A percentile compares a stretch with the other conserved stretches of the same genome.
Evolutionary conservation across 345 rosid genomes (phyloP).

Genomic region (Xanthoceras sorbifolium): DNA sequence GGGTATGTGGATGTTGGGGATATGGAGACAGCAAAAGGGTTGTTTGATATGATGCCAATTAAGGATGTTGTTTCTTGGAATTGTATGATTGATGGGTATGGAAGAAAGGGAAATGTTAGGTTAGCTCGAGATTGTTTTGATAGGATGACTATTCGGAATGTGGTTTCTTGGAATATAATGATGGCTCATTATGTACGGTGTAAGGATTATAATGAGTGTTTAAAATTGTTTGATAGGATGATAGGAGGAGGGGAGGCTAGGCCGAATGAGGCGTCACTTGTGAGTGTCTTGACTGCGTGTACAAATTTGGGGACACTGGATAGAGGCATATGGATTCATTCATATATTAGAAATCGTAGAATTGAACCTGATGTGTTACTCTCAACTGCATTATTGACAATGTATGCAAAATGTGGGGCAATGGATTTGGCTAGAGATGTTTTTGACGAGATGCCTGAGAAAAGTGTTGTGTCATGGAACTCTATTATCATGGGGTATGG

Average conservation of each 20-base stretch:
- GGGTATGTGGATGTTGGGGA: conserved; percentile 46
- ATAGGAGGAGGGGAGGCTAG: conserved; percentile 36
- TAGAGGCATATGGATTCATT: conserved; percentile 51
- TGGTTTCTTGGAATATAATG: conserved; percentile 61
- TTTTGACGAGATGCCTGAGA: conserved; percentile 44
- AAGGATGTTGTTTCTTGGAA: conserved; percentile 66
- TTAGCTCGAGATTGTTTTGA: conserved; percentile 45
- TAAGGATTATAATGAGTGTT: conserved; percentile 50
- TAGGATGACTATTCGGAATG: conserved; percentile 50
- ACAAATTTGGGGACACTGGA: conserved; percentile 49
- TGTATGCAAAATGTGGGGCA: conserved; percentile 45
- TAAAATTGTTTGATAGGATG: conserved; percentile 55
- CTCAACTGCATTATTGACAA: conserved; percentile 62
- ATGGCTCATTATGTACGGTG: conserved; percentile 55
- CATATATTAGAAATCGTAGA: conserved; percentile 36
- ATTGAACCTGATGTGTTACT: conserved; percentile 50
- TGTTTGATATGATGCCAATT: conserved; percentile 48
- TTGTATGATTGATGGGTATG: conserved; percentile 59
- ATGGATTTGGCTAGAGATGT: conserved; percentile 44
- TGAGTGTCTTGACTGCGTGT: conserved; percentile 62
- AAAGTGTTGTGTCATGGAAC: conserved; percentile 52
- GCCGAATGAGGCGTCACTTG: conserved; percentile 58
- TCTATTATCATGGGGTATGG: conserved; percentile 74
- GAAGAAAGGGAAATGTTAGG: conserved; percentile 37
- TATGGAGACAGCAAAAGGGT: conserved; percentile 42